Conservation (phyloP, 2,329 filamentous ascomycete species). For the Spiromastix sp. region DNA sequence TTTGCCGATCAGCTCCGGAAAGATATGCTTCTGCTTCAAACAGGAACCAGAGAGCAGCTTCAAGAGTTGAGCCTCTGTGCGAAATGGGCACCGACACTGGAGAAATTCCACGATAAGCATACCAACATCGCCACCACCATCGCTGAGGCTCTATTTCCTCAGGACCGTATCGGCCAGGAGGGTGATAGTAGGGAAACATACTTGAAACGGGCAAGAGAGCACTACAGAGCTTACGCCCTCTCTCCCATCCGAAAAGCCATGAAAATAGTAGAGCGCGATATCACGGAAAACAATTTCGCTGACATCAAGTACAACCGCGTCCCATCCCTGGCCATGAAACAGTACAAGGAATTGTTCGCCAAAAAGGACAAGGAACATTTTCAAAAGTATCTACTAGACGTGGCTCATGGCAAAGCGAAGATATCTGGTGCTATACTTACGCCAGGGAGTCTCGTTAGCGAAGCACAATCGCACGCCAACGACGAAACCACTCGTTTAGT, state of each 20-base stretch:
- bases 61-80: constrained; percentile 44
- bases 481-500: too few species aligned
- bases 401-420: constrained; percentile 37
- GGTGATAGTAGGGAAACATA: constrained; percentile 37
- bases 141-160: constrained; percentile 42
- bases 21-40: constrained; percentile 36
- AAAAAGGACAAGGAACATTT: constrained; percentile 43
- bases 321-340: constrained; percentile 48
- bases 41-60: constrained; percentile 30
- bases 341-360: constrained; percentile 40
- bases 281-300: constrained; percentile 41
- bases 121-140: constrained; percentile 49
- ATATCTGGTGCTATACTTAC: constrained; percentile 49
- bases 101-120: constrained; percentile 47
- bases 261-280: constrained; percentile 40
- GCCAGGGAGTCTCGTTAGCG: constrained; percentile 43
- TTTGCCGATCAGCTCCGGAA: constrained; percentile 45
- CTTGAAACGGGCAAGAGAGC: constrained; percentile 44
- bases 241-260: constrained; percentile 44
- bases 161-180: constrained; percentile 26
- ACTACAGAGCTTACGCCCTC: constrained; percentile 40
- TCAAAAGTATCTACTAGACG: constrained; percentile 38
- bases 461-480: too few species aligned
- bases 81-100: constrained; percentile 51
- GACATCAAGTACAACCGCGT: constrained; percentile 49